phyloP scores from a whole-genome alignment of 345 rosid species.

The Gossypium herbaceum region DNA sequence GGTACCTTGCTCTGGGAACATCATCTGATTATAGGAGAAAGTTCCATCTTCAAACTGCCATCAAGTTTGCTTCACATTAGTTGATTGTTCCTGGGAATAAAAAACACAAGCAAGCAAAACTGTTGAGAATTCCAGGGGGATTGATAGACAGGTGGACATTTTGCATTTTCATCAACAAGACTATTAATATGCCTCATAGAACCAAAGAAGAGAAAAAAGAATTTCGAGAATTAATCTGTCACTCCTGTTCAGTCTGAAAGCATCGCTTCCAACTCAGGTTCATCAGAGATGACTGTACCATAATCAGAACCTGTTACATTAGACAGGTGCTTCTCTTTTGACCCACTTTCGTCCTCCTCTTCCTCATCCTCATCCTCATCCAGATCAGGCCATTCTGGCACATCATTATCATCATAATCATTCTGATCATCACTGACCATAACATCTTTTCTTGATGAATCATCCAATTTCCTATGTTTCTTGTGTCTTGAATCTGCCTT shows the following conservation, averaged over 20 bases:
- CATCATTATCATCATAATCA: conserved; percentile 44
- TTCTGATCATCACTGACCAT: conserved; percentile 37
- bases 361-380: conserved; percentile 46
- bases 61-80: neutral
- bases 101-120: neutral
- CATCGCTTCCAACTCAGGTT: conserved; percentile 75
- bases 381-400: conserved; percentile 54
- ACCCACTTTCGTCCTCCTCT: conserved; percentile 38
- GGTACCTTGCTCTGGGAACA: neutral
- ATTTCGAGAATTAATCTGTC: neutral
- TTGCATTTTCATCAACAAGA: neutral
- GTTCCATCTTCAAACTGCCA: neutral
- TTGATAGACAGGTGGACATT: conserved; percentile 15
- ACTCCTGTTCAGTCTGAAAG: conserved; percentile 57
- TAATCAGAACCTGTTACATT: conserved; percentile 56
- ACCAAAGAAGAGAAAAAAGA: neutral
- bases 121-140: neutral
- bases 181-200: neutral
- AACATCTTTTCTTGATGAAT: conserved; percentile 29
- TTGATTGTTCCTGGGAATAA: neutral
- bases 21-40: neutral
- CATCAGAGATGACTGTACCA: conserved; percentile 50
- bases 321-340: conserved; percentile 34
- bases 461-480: conserved; percentile 46
- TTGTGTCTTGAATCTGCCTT: conserved; percentile 32